These are phyloP conservation scores for Silene noctiflora DNA, from an alignment of 179 eudicot genomes.

Conservation along the genomic window DNA sequence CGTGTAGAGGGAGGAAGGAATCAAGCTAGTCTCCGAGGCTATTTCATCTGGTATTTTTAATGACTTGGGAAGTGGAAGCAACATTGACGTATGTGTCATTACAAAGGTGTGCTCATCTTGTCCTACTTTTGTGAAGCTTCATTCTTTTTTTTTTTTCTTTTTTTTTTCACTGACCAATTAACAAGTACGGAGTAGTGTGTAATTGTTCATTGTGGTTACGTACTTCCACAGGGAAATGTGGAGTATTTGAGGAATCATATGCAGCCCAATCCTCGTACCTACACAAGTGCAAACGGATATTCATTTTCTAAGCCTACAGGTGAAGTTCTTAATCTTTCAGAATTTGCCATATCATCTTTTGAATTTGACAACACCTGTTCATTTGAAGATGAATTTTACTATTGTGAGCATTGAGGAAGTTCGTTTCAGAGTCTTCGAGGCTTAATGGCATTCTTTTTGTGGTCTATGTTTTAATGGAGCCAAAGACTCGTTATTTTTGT, in stretches of 20 bases:
- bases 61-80: conserved; percentile 97
- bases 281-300: conserved; percentile 63
- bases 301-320: conserved; percentile 77
- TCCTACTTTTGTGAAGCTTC: background rate
- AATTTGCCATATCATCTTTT: background rate
- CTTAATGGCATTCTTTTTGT: background rate
- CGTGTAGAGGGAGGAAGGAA: conserved; percentile 77
- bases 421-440: background rate
- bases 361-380: too few relatives aligned
- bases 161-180: background rate
- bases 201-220: background rate
- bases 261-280: conserved; percentile 84
- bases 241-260: conserved; percentile 78
- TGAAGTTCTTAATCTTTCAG: conserved; percentile 12
- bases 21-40: conserved; percentile 70
- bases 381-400: background rate
- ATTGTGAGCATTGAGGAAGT: background rate
- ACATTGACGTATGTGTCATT: conserved; percentile 89
- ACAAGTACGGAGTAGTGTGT: background rate
- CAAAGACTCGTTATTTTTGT: background rate
- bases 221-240: conserved; percentile 47
- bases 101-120: conserved; percentile 54
- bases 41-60: conserved; percentile 87
- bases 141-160: background rate
- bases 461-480: background rate